phyloP scores from a whole-genome alignment of 352 stramenopile species.

The Aphanomyces invadans region DNA sequence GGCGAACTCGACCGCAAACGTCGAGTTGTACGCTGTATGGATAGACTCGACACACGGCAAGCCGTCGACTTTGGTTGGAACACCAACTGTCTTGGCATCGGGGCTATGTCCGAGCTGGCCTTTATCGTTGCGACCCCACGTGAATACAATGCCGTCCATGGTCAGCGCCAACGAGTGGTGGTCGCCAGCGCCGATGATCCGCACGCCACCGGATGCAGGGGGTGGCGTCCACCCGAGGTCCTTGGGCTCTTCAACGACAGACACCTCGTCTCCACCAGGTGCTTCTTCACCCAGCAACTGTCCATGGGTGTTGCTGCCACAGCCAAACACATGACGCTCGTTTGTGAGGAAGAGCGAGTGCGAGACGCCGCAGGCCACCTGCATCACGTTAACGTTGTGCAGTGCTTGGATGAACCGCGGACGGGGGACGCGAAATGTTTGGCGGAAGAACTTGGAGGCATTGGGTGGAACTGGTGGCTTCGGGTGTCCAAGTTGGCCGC shows the following conservation, averaged over 20 bases:
- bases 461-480: slow-evolving; percentile 41
- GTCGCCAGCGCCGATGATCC: slow-evolving; percentile 28
- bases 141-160: slow-evolving; percentile 43
- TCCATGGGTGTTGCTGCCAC: slow-evolving; percentile 68
- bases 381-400: slow-evolving; percentile 40
- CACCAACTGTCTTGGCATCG: slow-evolving; percentile 29
- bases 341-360: slow-evolving; percentile 62
- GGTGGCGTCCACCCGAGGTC: not conserved
- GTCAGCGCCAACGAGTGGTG: slow-evolving; percentile 61
- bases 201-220: not conserved
- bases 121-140: slow-evolving; percentile 64
- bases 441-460: slow-evolving; percentile 75
- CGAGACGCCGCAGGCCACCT: slow-evolving; percentile 56
- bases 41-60: slow-evolving; percentile 57
- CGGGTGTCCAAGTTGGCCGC: slow-evolving; percentile 55
- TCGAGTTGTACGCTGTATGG: slow-evolving; percentile 56
- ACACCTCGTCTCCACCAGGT: slow-evolving; percentile 31
- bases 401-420: slow-evolving; percentile 40
- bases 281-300: slow-evolving; percentile 41
- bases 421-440: slow-evolving; percentile 59
- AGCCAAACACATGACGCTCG: slow-evolving; percentile 51
- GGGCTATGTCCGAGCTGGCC: slow-evolving; percentile 58
- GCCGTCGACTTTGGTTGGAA: slow-evolving; percentile 44
- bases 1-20: slow-evolving; percentile 72
- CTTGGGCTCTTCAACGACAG: slow-evolving; percentile 33